Evolutionary conservation across 2,329 filamentous ascomycete genomes (phyloP).

Genomic region (Lachnellula suecica): DNA sequence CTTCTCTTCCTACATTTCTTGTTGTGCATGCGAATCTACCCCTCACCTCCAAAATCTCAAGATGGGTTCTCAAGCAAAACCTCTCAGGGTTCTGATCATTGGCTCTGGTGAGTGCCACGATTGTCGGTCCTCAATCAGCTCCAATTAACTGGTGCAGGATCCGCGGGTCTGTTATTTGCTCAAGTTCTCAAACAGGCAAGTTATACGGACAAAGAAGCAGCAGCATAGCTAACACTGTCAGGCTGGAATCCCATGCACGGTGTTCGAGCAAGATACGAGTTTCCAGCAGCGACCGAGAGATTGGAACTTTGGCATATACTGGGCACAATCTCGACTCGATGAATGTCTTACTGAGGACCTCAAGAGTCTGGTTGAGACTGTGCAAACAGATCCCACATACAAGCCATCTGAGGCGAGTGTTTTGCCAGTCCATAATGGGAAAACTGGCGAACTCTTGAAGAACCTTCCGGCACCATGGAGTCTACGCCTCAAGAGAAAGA

Average conservation of each 20-base stretch:
- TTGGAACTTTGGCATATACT: conserved; percentile 36
- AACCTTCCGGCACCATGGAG: conserved; percentile 28
- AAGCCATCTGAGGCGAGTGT: conserved; percentile 21
- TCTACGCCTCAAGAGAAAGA: conserved; percentile 28
- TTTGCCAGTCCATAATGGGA: conserved; percentile 27
- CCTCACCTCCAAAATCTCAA: not conserved
- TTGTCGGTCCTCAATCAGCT: not conserved
- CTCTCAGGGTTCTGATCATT: conserved; percentile 20
- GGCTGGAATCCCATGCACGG: conserved; percentile 29
- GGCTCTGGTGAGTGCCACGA: conserved; percentile 15
- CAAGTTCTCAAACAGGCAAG: conserved; percentile 21
- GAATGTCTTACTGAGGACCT: conserved; percentile 31
- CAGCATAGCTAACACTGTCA: conserved; percentile 1
- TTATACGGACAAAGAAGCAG: not conserved
- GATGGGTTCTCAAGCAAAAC: conserved; percentile 13
- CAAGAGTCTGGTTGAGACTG: conserved; percentile 20
- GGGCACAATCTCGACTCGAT: conserved; percentile 32
- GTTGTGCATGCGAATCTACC: not conserved
- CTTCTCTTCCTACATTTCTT: not conserved
- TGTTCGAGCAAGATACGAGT: conserved; percentile 33
- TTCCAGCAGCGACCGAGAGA: conserved; percentile 29
- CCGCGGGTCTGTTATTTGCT: conserved; percentile 17
- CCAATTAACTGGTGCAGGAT: conserved; percentile 10
- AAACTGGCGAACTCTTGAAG: conserved; percentile 28
- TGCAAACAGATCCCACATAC: conserved; percentile 28